Evolutionary conservation across 306 rosid species (phyloP), one percentile per base, ranked within the genome.

Genomic region (Senna tora): DNA sequence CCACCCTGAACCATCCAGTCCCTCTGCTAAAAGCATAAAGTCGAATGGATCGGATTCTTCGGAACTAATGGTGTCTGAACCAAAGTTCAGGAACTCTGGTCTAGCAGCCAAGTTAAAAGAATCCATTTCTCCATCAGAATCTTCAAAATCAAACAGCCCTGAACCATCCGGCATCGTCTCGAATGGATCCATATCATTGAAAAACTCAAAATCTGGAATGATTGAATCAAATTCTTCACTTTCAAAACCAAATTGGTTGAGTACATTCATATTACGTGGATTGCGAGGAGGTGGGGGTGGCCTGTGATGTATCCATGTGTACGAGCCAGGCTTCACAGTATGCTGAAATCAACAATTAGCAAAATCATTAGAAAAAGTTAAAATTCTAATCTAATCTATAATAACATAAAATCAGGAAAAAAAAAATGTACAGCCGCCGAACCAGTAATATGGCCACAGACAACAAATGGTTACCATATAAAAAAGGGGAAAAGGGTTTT

Each of bases 251-350:
- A n/a, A 33, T 58, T 33, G 45, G 19, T 15, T 15, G 7, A 58
- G 12, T 22, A 76, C 25, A 56, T 41, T 76, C 11, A 10, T 21
- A 51, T 67, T 38, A 73, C 33, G 68, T 32, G 39, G 45, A 50
- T 77, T 72, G 11, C 34, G 75, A 8, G 36, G 71, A 53, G 79
- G 84, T 17, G 36, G 71, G 22, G 80, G 86, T 22, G 84, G 87
- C 67, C 63, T 76, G 46, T 39, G 12, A 41, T 83, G 80, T 39
- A 50, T 65, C 79, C 81, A 72, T 56, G 77, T 51, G 67, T 79
- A 83, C 1, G 87, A 83, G 25, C 82, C 87, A 33, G 75, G 82
- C 75, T 73, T 83, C 75, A 76, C 84, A 17, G 72, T 76, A 43
- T 83, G 87, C 87, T 83, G 84, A 58, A 73, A 79, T 68, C 12